A percentile compares a stretch with the other conserved stretches of the same genome.
Evolutionary conservation across 805 yeast genomes (phyloP).

Genomic region (Maudiozyma pseudohumilis): DNA sequence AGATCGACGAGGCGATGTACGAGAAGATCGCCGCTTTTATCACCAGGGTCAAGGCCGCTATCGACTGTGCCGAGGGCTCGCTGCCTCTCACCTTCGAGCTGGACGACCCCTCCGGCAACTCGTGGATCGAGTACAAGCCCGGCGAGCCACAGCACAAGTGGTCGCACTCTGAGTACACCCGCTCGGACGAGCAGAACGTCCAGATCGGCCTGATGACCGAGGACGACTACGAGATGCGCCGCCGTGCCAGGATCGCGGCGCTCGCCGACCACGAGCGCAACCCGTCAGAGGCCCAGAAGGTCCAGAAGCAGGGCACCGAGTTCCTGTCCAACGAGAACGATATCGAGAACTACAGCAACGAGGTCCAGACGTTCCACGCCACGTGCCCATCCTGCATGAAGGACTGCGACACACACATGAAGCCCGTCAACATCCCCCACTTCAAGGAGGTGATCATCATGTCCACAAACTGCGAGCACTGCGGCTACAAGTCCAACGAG

Average conservation of each 20-base stretch:
- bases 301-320: constrained; percentile 28
- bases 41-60: constrained; percentile 44
- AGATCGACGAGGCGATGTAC: constrained; percentile 62
- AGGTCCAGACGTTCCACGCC: constrained; percentile 87
- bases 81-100: constrained; percentile 69
- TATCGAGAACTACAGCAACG: constrained; percentile 77
- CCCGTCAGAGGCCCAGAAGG: constrained; percentile 15
- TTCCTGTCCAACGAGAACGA: constrained; percentile 64
- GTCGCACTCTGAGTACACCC: constrained; percentile 70
- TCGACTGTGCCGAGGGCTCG: constrained; percentile 56
- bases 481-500: constrained; percentile 95
- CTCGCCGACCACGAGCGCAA: constrained; percentile 31
- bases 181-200: constrained; percentile 84
- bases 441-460: constrained; percentile 94
- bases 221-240: constrained; percentile 40
- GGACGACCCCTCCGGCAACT: constrained; percentile 95
- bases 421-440: constrained; percentile 91
- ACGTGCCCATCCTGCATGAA: constrained; percentile 80
- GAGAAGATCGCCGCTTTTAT: constrained; percentile 68
- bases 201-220: constrained; percentile 66
- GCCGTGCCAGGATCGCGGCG: constrained; percentile 26
- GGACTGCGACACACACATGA: constrained; percentile 89
- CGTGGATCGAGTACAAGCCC: constrained; percentile 87
- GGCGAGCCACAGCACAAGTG: constrained; percentile 85
- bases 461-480: constrained; percentile 85